Evolutionary conservation across 192 early-diverging fungal species (phyloP), one percentile per base, ranked within the genome.

Genomic region (Dissophora globulifera): DNA sequence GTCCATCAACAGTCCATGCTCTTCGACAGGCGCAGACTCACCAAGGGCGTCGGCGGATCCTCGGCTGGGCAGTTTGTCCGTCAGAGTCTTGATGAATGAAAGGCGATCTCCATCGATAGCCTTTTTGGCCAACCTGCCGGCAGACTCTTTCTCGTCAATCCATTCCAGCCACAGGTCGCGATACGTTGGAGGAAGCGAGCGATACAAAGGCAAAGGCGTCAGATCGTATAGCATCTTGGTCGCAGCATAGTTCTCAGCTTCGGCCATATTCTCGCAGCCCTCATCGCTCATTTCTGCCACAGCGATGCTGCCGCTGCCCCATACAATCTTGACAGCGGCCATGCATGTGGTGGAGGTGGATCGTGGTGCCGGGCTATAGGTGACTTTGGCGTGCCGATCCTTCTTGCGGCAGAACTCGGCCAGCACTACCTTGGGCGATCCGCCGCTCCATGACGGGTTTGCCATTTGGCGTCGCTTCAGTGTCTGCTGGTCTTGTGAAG

Each of bases 141-240:
- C 49, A 25, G 54, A 57, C 20, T 78, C 76, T 30, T 82, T 80
- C 20, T 56, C 74, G 15, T 83, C 71, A 15, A 64, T 81, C 81
- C 80, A 78, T 26, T 83, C 79, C 9, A 87, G 40, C 89, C 89
- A 90, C 11, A 89, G 31, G 15, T 90, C 89, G 2, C 84, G 80
- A 57, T 78, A 88, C n/a, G 81, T 66, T 10, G 87, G 81, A 15
- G 89, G 89, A 4, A 90, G 67, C 30, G 64, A 72, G 1, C 81
- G 61, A 50, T 90, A 85, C 41, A 88, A 32, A 0, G 89, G 85
- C 33, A 84, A 45, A 15, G 80, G 58, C 3, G 80, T 65, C 16
- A 89, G 46, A 1, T 61, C 56, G 49, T 78, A 88, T 1, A 90
- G 62, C 48, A 85, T 81, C 19, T 78, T 58, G 11, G 85, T 86